These are phyloP conservation scores for Aspergillus sclerotialis DNA, from an alignment of 2,329 filamentous ascomycete species.

Conservation along the genomic window DNA sequence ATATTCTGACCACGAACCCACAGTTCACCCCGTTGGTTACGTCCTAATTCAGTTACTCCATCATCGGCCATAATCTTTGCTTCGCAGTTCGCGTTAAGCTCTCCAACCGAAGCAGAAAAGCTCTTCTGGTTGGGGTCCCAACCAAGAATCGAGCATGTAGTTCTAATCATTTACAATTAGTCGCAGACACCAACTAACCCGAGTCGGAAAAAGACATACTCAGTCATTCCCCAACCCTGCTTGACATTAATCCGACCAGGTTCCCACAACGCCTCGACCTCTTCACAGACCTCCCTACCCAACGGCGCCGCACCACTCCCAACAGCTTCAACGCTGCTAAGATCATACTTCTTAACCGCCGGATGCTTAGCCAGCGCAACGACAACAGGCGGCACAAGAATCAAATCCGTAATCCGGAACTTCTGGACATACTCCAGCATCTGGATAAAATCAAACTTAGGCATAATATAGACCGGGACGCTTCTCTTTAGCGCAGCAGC, in stretches of 20 bases:
- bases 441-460: constrained; percentile 65
- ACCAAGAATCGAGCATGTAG: constrained; percentile 61
- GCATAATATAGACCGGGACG: constrained; percentile 70
- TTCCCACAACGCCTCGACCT: constrained; percentile 53
- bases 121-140: constrained; percentile 52
- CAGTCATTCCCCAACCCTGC: constrained; percentile 88
- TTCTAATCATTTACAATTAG: constrained; percentile 19
- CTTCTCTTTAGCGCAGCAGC: constrained; percentile 46
- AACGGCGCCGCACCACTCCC: constrained; percentile 65
- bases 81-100: constrained; percentile 61
- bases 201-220: constrained; percentile 42
- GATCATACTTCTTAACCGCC: constrained; percentile 56
- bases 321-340: constrained; percentile 57
- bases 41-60: constrained; percentile 42
- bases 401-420: constrained; percentile 61
- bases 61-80: constrained; percentile 56
- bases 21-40: constrained; percentile 59
- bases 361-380: constrained; percentile 68
- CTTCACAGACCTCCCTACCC: constrained; percentile 44
- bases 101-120: constrained; percentile 48
- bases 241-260: constrained; percentile 45
- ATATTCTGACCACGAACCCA: constrained; percentile 67
- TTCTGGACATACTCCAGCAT: constrained; percentile 63
- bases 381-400: constrained; percentile 67
- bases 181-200: no score